Evolutionary conservation across 306 rosid species (phyloP), one percentile per base, ranked within the genome.

Genomic region (Potentilla sterilis): DNA sequence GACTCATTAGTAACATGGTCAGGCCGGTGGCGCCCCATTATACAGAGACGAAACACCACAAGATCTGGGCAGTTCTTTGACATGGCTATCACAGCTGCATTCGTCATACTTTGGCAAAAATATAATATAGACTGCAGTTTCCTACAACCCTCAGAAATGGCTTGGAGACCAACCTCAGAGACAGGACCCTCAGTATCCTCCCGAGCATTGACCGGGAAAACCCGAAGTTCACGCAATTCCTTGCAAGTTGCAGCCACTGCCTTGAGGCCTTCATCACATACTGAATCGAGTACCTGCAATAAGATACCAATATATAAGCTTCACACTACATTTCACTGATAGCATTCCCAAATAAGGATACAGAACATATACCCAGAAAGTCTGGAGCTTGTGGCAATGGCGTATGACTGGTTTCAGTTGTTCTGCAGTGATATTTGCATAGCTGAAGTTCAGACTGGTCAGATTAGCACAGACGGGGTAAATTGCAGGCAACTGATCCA

Each of bases 21-120:
- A 0, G 92, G 88, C 58, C 75, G 90, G 81, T 49, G 90, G 66
- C 86, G 80, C 52, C 96, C 96, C 84, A 92, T 92, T 73, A 92
- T 88, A 78, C 96, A 92, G 12, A 92, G 88, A 1, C 98, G 93
- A 83, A 93, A 93, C 75, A 93, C 98, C 41, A 83, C 85, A 64
- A 93, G 91, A 82, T 93, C 93, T 0, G 89, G 92, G 77, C 98
- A 93, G 74, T 93, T 90, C 78, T 70, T 85, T 22, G 98, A 93
- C 98, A 93, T 93, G n/a, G 89, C 93, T 51, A 86, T 37, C 62
- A 93, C 93, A n/a, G 96, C 98, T 1, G 91, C 94, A 80, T 93
- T 93, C 12, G 98, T 93, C 98, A 93, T 93, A 7, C 75, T 69
- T 79, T 90, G 96, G 72, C 95, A 88, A 83, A 90, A 93, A 73